These are phyloP conservation scores for Solanum chacoense DNA, from an alignment of 305 asterid species.

Conservation along the genomic window DNA sequence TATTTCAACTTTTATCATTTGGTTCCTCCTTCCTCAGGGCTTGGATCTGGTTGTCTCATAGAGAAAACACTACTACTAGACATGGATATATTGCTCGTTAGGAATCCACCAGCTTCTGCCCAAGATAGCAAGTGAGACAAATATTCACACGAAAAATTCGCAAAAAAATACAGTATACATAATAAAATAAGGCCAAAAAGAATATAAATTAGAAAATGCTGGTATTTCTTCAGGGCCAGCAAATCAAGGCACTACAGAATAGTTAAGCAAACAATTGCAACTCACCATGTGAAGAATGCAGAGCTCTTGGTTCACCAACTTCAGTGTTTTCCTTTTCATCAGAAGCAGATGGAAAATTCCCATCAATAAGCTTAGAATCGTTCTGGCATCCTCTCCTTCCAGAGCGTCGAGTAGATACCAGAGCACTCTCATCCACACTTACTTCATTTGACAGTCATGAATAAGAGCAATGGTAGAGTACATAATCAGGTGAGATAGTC, in stretches of 20 bases:
- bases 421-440: slow-evolving; percentile 30
- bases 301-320: slow-evolving; percentile 26
- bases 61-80: not conserved
- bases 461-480: slow-evolving; percentile 8
- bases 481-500: not conserved
- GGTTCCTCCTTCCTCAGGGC: not conserved
- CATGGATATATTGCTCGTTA: not conserved
- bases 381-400: slow-evolving; percentile 68
- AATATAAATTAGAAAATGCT: not conserved
- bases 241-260: not conserved
- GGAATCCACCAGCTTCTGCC: not conserved
- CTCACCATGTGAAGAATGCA: slow-evolving; percentile 35
- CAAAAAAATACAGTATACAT: not conserved
- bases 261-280: not conserved
- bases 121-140: not conserved
- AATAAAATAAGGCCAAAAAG: not conserved
- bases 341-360: slow-evolving; percentile 26
- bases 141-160: not conserved
- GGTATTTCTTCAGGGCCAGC: not conserved
- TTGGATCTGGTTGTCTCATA: not conserved
- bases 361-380: slow-evolving; percentile 33
- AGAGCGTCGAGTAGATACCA: slow-evolving; percentile 40
- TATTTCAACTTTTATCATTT: not conserved
- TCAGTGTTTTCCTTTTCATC: slow-evolving; percentile 46
- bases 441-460: slow-evolving; percentile 39